Conservation (phyloP, 2,329 filamentous ascomycete species). For the Colletotrichum echinochloae region DNA sequence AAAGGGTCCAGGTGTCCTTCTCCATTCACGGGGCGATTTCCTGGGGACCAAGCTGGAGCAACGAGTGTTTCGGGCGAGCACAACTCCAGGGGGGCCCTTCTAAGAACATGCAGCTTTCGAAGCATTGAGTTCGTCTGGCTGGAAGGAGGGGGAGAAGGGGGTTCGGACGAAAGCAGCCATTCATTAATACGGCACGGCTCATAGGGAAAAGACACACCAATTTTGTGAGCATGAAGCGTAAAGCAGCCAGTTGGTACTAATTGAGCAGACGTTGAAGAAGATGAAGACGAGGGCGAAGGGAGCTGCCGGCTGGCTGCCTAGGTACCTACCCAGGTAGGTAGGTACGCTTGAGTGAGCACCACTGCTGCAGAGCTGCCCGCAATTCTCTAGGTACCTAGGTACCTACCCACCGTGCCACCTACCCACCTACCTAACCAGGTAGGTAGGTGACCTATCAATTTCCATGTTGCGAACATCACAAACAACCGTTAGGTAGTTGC, state of each 20-base stretch:
- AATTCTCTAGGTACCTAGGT: not conserved
- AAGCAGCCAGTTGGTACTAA: not conserved
- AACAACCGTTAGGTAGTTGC: too few species aligned
- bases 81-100: conserved; percentile 13
- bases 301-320: not conserved
- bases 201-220: not conserved
- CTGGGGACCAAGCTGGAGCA: conserved; percentile 36
- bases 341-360: too few species aligned
- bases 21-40: conserved; percentile 24
- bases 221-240: not conserved
- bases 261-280: not conserved
- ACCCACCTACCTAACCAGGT: too few species aligned
- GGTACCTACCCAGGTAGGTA: too few species aligned
- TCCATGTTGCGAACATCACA: not conserved
- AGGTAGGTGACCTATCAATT: too few species aligned
- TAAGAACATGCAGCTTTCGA: not conserved
- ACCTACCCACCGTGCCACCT: too few species aligned
- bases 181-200: not conserved
- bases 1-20: conserved; percentile 36
- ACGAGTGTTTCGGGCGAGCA: conserved; percentile 35
- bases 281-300: not conserved
- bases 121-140: conserved; percentile 21
- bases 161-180: not conserved
- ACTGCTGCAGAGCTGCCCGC: too few species aligned
- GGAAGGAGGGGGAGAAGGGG: not conserved